phyloP scores from a whole-genome alignment of 192 early-diverging fungal genomes.

The Piromyces sp. region DNA sequence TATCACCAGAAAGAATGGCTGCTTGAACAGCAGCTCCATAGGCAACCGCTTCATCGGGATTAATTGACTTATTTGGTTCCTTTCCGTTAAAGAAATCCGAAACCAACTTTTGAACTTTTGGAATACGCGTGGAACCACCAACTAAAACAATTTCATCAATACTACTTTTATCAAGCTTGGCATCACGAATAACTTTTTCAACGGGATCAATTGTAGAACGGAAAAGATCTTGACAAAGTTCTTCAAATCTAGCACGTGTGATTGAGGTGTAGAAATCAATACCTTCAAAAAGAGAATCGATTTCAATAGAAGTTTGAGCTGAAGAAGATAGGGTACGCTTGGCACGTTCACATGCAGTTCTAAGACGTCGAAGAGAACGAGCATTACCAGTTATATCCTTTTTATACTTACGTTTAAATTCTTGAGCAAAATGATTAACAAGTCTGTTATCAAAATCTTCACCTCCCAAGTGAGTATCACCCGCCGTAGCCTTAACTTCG shows the following conservation, averaged over 20 bases:
- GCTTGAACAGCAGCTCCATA: conserved; percentile 98
- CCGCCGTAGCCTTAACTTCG: conserved; percentile 95
- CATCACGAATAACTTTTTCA: conserved; percentile 86
- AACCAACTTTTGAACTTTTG: conserved; percentile 96
- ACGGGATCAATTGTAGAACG: conserved; percentile 86
- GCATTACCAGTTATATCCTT: conserved; percentile 80
- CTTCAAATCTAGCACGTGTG: conserved; percentile 97
- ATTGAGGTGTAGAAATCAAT: conserved; percentile 96
- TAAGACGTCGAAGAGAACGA: conserved; percentile 88
- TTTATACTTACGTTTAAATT: conserved; percentile 98
- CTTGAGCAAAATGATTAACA: conserved; percentile 81
- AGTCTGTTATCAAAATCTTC: conserved; percentile 99
- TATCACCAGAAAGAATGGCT: conserved; percentile 88
- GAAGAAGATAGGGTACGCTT: conserved; percentile 91
- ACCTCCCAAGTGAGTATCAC: conserved; percentile 97
- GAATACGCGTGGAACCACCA: conserved; percentile 97
- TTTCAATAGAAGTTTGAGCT: conserved; percentile 86
- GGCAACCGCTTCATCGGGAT: conserved; percentile 98
- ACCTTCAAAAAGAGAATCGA: conserved; percentile 93
- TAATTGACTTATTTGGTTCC: conserved; percentile 90
- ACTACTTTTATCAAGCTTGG: conserved; percentile 83
- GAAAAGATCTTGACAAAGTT: conserved; percentile 94
- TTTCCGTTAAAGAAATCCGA: conserved; percentile 98
- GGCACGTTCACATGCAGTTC: conserved; percentile 90
- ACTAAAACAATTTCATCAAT: conserved; percentile 93